These are phyloP conservation scores for Raddia distichophylla DNA, from an alignment of 176 grass and related monocot species.

Conservation along the genomic window DNA sequence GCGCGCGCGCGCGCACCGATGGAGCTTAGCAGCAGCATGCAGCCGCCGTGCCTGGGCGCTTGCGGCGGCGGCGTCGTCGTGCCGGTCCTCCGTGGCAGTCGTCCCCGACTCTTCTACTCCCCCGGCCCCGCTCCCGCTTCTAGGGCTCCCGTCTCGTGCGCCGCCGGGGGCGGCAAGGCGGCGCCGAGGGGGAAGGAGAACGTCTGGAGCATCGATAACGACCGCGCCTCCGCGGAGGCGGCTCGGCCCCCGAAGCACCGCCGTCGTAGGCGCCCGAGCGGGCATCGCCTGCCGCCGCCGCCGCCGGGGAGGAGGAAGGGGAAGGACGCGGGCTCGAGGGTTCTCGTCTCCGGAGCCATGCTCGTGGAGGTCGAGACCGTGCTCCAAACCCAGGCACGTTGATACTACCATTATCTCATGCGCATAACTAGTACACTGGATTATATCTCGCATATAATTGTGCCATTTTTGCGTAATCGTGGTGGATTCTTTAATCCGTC, in stretches of 20 bases:
- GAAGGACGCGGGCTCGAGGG: constrained; percentile 42
- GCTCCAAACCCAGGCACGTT: constrained; percentile 83
- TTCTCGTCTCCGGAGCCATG: constrained; percentile 88
- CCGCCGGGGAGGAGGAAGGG: constrained; percentile 44
- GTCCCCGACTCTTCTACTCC: constrained; percentile 10
- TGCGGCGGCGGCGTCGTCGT: constrained; percentile 44
- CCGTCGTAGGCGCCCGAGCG: constrained; percentile 34
- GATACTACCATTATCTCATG: background rate
- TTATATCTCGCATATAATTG: background rate
- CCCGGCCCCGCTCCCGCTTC: background rate
- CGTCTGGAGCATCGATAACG: constrained; percentile 92
- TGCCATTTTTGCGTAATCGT: constrained; percentile 21
- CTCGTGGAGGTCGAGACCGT: constrained; percentile 89
- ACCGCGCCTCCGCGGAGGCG: constrained; percentile 41
- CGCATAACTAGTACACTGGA: background rate
- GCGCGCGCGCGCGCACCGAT: background rate
- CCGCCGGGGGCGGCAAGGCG: constrained; percentile 38
- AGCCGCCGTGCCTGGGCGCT: constrained; percentile 61
- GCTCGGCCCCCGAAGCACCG: constrained; percentile 24
- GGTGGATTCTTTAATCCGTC: background rate
- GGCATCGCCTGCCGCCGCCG: constrained; percentile 30
- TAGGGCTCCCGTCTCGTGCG: constrained; percentile 33
- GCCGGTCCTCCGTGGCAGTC: background rate
- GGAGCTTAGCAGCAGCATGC: constrained; percentile 55
- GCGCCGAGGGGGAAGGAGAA: constrained; percentile 76